Conservation (phyloP, 257 asterid species). For the Datura wrightii region DNA sequence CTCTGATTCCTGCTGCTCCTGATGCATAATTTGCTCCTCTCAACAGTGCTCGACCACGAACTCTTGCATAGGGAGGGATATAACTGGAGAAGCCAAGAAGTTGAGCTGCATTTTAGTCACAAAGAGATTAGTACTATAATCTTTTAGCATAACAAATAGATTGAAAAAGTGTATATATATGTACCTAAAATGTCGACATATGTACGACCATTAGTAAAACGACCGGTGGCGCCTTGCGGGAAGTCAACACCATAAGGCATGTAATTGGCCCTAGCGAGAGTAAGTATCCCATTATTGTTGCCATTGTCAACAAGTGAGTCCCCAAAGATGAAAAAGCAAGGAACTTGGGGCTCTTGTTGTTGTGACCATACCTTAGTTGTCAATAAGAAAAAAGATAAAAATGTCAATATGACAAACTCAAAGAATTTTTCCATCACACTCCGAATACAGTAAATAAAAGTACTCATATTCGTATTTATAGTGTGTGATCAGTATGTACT, state of each 20-base stretch:
- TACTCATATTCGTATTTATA: constrained; percentile 11
- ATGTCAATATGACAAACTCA: constrained; percentile 39
- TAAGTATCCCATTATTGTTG: constrained; percentile 73
- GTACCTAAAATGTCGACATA: constrained; percentile 78
- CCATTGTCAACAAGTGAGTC: constrained; percentile 94
- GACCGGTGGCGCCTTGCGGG: constrained; percentile 80
- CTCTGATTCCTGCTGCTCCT: constrained; percentile 36
- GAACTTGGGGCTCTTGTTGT: constrained; percentile 62
- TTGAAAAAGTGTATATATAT: too few species aligned
- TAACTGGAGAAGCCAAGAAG: constrained; percentile 74
- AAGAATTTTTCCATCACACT: constrained; percentile 36
- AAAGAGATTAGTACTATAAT: neutral
- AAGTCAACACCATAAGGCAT: constrained; percentile 85
- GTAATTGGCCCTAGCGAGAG: constrained; percentile 83
- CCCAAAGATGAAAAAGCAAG: constrained; percentile 78
- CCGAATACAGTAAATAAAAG: neutral
- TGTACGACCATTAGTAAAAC: constrained; percentile 90
- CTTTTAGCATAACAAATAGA: neutral
- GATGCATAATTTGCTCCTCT: neutral
- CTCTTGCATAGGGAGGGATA: constrained; percentile 68
- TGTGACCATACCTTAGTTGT: constrained; percentile 48
- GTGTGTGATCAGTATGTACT: neutral
- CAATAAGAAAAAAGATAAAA: constrained; percentile 38
- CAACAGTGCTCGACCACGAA: constrained; percentile 62
- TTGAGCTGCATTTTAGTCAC: constrained; percentile 60